These are phyloP conservation scores for Asterophora lycoperdoides DNA, from an alignment of 768 basidiomycete species.

Conservation along the genomic window DNA sequence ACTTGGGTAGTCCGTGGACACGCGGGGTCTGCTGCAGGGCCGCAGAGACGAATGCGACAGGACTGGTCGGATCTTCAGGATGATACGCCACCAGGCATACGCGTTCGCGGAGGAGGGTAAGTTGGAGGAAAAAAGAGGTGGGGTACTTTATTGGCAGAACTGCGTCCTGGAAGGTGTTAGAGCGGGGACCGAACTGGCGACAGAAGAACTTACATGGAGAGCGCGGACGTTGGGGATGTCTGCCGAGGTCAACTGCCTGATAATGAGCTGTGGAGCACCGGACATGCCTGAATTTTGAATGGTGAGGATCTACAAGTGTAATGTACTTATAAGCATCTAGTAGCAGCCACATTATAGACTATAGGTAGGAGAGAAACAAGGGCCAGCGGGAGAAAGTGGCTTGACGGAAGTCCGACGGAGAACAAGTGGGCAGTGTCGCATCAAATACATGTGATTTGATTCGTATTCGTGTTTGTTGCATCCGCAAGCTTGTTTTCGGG, in stretches of 20 bases:
- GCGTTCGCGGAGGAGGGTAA: slow-evolving; percentile 37
- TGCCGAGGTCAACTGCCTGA: slow-evolving; percentile 31
- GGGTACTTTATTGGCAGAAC: slow-evolving; percentile 39
- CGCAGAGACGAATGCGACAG: slow-evolving; percentile 44
- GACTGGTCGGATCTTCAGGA: slow-evolving; percentile 21
- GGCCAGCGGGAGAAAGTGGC: slow-evolving; percentile 1
- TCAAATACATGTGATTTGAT: slow-evolving; percentile 15
- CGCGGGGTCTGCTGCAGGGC: slow-evolving; percentile 26
- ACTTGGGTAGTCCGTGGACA: slow-evolving; percentile 9
- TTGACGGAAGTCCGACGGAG: slow-evolving; percentile 14
- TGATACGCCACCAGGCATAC: slow-evolving; percentile 39
- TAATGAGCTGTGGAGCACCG: slow-evolving; percentile 19
- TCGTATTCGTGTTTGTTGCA: too few relatives aligned
- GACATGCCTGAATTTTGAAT: slow-evolving; percentile 10
- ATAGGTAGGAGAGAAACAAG: neutral
- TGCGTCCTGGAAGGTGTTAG: slow-evolving; percentile 22
- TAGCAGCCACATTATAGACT: neutral
- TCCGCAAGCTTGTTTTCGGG: too few relatives aligned
- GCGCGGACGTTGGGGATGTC: slow-evolving; percentile 33
- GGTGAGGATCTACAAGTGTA: neutral
- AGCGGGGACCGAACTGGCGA: slow-evolving; percentile 1
- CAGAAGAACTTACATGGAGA: slow-evolving; percentile 37
- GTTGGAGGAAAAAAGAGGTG: slow-evolving; percentile 41
- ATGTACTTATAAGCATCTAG: neutral
- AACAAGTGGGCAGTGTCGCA: slow-evolving; percentile 5